A percentile compares a stretch with the other conserved stretches of the same genome.
Conservation (phyloP, 805 yeast species). For the Ogataea siamensis region DNA sequence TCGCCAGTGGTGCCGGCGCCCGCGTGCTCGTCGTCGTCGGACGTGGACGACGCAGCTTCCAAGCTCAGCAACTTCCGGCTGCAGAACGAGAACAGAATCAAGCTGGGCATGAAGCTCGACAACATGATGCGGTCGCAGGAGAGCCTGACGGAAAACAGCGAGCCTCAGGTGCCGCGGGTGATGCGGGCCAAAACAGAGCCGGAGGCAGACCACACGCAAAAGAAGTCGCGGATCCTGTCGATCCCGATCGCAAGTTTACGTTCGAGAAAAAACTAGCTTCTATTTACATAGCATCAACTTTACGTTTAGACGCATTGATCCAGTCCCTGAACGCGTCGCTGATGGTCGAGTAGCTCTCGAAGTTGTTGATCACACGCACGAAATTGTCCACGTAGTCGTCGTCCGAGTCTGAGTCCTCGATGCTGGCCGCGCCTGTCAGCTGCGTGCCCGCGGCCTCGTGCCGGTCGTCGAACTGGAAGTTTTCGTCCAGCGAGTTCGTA, state of each 20-base stretch:
- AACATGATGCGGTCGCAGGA: conserved; percentile 28
- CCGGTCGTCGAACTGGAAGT: conserved; percentile 33
- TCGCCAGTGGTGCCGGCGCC: conserved; percentile 12
- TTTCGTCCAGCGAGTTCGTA: conserved; percentile 32
- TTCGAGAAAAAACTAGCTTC: conserved; percentile 12
- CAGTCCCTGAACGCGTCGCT: conserved; percentile 38
- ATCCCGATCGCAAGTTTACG: conserved; percentile 34
- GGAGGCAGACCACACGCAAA: not conserved
- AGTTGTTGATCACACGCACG: conserved; percentile 34
- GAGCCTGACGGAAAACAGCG: conserved; percentile 13
- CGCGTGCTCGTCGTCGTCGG: conserved; percentile 11
- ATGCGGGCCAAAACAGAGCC: conserved; percentile 5
- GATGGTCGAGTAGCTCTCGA: conserved; percentile 34
- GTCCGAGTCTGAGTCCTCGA: conserved; percentile 23
- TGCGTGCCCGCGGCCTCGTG: conserved; percentile 10
- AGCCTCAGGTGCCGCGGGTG: conserved; percentile 1
- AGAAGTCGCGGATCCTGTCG: conserved; percentile 29
- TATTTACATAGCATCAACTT: conserved; percentile 5
- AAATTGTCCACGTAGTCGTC: conserved; percentile 33
- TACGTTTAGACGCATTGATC: conserved; percentile 25
- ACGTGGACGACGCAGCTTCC: conserved; percentile 29
- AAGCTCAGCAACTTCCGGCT: conserved; percentile 29
- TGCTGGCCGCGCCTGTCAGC: conserved; percentile 16
- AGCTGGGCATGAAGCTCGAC: conserved; percentile 29
- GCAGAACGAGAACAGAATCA: conserved; percentile 30